Percentiles rank a stretch among this genome's conserved stretches.
Evolutionary conservation across 2,329 filamentous ascomycete species (phyloP).

Genomic region (Ophiostoma triangulosporum): DNA sequence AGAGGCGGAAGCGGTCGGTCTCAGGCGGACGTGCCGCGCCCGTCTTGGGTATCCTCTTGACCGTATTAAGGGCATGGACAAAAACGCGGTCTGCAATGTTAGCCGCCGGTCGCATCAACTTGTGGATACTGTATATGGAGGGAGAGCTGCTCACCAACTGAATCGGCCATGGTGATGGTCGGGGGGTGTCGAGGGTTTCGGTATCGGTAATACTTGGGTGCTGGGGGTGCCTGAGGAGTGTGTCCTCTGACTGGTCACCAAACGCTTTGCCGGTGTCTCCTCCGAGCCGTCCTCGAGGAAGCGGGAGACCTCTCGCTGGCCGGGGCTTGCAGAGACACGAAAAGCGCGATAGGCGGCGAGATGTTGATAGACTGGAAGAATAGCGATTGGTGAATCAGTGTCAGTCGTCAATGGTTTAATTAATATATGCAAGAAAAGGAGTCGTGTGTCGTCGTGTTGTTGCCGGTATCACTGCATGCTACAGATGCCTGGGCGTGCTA

Average conservation of each 20-base stretch:
- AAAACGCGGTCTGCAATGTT: constrained; percentile 76
- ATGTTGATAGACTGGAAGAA: not conserved
- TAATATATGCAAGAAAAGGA: not conserved
- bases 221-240: not conserved
- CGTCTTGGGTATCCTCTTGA: constrained; percentile 92
- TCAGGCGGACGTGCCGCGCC: constrained; percentile 81
- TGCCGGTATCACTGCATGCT: not conserved
- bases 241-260: not conserved
- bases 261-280: not conserved
- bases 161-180: constrained; percentile 32
- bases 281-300: not conserved
- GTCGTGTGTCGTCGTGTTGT: not conserved
- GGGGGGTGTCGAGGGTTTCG: not conserved
- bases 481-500: not conserved
- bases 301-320: not conserved
- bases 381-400: not conserved
- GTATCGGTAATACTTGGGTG: too few species aligned
- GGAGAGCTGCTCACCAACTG: constrained; percentile 32
- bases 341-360: not conserved
- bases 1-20: constrained; percentile 73
- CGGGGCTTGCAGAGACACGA: not conserved
- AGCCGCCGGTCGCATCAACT: too few species aligned
- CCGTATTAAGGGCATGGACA: constrained; percentile 95
- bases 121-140: too few species aligned
- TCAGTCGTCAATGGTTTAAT: too few species aligned